Base-by-base conservation (phyloP, 129 eudicot genomes). In the Pittosporum tobira region DNA sequence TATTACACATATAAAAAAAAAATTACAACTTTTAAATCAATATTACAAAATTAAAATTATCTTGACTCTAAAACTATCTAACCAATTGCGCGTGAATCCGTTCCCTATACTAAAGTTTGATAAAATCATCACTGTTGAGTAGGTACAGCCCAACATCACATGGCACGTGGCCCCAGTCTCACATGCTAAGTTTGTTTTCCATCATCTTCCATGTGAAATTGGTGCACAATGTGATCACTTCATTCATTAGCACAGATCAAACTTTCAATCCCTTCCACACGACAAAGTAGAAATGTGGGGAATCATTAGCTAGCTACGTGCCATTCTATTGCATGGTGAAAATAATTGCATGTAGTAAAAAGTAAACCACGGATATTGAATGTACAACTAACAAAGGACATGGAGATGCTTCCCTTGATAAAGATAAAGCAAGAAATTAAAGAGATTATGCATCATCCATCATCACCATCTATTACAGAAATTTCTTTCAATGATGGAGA, bases 401-500 rank as follows among this genome's bases (percentile, higher is more conserved):
- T 45, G 46, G 20, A 31, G 31, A 29, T 28, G 70, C 63, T 73
- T 73, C 28, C 64, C 45, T 61, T 66, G 68, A 58, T 71, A 46
- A 26, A 61, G 57, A 66, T 46, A 59, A 59, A 71, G 50, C 28
- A 16, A 20, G 22, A 51, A 69, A 36, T 21, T 11, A 48, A 30
- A 28, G 16, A 8, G 43, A 44, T 36, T 54, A 53, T 53, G 59
- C 27, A 56, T 22, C 61, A 30, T 1, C n/a, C n/a, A n/a, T n/a
- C n/a, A n/a, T n/a, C n/a, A n/a, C n/a, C 44, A 29, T 31, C 61
- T 55, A 31, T 55, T 55, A 53, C 29, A 11, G 45, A 61, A 36
- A 58, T 46, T 62, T 54, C n/a, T 24, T 34, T 68, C 50, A 72
- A 16, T 31, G 43, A 34, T 25, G 59, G 38, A 42, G 24, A 61